phyloP scores from a whole-genome alignment of 2,329 filamentous ascomycete species.

The Bipolaris victoriae region DNA sequence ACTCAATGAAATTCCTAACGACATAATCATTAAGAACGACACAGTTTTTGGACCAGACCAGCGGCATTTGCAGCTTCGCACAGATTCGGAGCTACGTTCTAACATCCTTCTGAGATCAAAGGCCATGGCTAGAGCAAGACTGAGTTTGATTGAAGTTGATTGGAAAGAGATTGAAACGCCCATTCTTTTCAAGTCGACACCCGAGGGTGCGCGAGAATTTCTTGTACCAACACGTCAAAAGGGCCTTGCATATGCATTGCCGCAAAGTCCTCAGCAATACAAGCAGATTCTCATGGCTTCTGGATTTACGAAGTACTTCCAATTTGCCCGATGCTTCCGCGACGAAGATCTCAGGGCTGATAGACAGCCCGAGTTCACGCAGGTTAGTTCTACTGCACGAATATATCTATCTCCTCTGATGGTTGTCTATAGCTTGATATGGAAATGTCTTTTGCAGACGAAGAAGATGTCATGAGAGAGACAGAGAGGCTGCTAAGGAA shows the following conservation, averaged over 20 bases:
- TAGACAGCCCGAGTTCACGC: conserved; percentile 94
- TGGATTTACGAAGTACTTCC: conserved; percentile 81
- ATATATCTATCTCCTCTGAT: conserved; percentile 5
- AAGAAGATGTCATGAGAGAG: conserved; percentile 69
- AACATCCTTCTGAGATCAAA: conserved; percentile 74
- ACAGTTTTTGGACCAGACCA: conserved; percentile 75
- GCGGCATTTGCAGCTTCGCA: conserved; percentile 85
- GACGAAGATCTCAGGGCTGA: conserved; percentile 94
- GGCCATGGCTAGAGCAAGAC: conserved; percentile 61
- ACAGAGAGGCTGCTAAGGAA: conserved; percentile 61
- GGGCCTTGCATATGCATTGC: conserved; percentile 84
- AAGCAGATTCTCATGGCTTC: conserved; percentile 97
- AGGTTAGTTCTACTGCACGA: conserved; percentile 58
- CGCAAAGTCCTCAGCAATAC: conserved; percentile 97
- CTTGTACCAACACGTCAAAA: conserved; percentile 81
- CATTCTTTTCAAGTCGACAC: conserved; percentile 94
- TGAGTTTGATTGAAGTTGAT: conserved; percentile 59
- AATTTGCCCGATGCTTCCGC: conserved; percentile 92
- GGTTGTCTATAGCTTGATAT: conserved; percentile 71
- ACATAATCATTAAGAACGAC: conserved; percentile 77
- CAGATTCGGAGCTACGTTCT: conserved; percentile 68
- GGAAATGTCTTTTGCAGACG: conserved; percentile 86
- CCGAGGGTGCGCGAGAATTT: conserved; percentile 94
- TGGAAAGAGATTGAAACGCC: conserved; percentile 90
- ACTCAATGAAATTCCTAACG: conserved; percentile 74